A percentile compares a stretch with the other conserved stretches of the same genome.
Evolutionary conservation across 768 basidiomycete genomes (phyloP).

Genomic region (Tulasnella sp.): DNA sequence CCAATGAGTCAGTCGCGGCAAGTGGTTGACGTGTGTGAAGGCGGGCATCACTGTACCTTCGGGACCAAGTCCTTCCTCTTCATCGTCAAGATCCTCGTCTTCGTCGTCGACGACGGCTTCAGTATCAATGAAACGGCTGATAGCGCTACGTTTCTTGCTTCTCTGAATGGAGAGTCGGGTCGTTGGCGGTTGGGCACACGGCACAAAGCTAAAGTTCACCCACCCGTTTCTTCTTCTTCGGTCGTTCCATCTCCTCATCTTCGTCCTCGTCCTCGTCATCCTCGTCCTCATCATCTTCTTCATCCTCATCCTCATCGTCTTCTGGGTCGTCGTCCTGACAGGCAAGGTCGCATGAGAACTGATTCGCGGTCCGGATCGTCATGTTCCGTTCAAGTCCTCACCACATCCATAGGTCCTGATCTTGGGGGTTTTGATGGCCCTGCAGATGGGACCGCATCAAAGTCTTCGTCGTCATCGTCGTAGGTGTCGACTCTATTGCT

Average conservation of each 20-base stretch:
- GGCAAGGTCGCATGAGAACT: not conserved
- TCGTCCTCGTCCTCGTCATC: slow-evolving; percentile 50
- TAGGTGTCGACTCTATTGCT: slow-evolving; percentile 30
- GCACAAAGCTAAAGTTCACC: slow-evolving; percentile 15
- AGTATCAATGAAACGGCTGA: slow-evolving; percentile 85
- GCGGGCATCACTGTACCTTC: slow-evolving; percentile 7
- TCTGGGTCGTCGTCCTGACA: slow-evolving; percentile 19
- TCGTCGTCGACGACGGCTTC: slow-evolving; percentile 96
- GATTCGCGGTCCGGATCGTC: not conserved
- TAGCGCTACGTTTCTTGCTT: slow-evolving; percentile 30
- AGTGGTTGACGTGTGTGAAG: slow-evolving; percentile 13
- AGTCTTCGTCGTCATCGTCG: slow-evolving; percentile 21
- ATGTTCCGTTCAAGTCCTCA: not conserved
- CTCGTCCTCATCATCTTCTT: slow-evolving; percentile 42
- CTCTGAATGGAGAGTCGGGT: slow-evolving; percentile 31
- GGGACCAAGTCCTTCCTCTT: slow-evolving; percentile 41
- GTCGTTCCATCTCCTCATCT: slow-evolving; percentile 27
- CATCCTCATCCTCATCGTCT: slow-evolving; percentile 31
- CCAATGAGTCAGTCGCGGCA: slow-evolving; percentile 5
- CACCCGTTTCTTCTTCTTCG: slow-evolving; percentile 54
- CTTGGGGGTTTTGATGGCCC: not conserved
- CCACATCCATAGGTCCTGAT: not conserved
- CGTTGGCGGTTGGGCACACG: not conserved
- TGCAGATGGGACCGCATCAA: not conserved
- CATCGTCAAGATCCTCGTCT: slow-evolving; percentile 87